Evolutionary conservation across 2,329 filamentous ascomycete genomes (phyloP), one percentile per base, ranked within the genome.

Genomic region (Trichoderma simmonsii): DNA sequence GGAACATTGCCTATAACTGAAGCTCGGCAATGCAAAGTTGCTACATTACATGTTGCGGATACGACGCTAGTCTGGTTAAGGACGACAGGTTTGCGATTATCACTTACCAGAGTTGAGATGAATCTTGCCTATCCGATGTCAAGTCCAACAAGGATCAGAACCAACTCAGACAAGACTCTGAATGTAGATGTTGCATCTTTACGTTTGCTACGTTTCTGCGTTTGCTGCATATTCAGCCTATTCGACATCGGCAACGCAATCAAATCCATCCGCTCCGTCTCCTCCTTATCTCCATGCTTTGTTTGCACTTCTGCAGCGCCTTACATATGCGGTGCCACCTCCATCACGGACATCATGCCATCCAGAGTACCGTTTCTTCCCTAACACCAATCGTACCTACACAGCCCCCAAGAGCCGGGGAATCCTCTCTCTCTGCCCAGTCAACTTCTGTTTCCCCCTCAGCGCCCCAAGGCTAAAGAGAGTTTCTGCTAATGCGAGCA

Each of bases 261-360:
- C 9, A 18, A 60, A n/a, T 60, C 34, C 21, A 28, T 24, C 32
- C n/a, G 57, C 57, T 34, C 57, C 57, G 30, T 21, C n/a, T 51
- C n/a, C 43, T 51, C 21, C 21, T 39, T 62, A 39, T 62, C 59
- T 14, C 34, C 59, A 62, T 12, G 62, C 11, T 1, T 15, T 51
- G 66, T 69, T 69, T 69, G 57, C 51, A 30, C n/a, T 43, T 34
- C 66, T 69, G 66, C 66, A 60, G 65, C 56, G 26, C 56, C 39
- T 51, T 30, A 36, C 34, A 36, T 36, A 48, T 61, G 66, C 66
- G 30, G 66, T 61, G 66, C n/a, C 56, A 61, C 66, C 36, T 48
- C 28, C 36, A 48, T 61, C 51, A 34, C 30, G 59, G 24, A 36
- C 14, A 34, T 51, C 36, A 26, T 60, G 66, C 57, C 51, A 67